Conservation (phyloP, 179 eudicot genomes). For the Spinacia oleracea region DNA sequence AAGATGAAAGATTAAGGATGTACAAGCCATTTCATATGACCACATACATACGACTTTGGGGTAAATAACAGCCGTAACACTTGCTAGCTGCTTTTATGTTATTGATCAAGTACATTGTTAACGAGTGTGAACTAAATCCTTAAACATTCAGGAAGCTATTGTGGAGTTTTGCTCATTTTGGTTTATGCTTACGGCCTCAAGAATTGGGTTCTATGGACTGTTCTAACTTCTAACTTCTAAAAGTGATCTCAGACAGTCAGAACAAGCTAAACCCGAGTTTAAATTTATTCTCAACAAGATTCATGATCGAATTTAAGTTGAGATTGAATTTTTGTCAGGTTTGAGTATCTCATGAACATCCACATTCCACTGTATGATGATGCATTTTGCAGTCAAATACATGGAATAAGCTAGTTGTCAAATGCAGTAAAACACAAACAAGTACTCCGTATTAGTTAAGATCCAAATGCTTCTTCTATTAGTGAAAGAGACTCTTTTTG, state of each 20-base stretch:
- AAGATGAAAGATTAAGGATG: not conserved
- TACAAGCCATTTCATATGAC: not conserved
- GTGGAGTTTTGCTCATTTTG: not conserved
- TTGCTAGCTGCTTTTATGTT: not conserved
- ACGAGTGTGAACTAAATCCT: not conserved
- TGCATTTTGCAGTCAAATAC: too few species aligned
- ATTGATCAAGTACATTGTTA: not conserved
- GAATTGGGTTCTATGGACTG: not conserved
- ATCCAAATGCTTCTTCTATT: too few species aligned
- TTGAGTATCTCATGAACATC: too few species aligned
- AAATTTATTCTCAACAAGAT: not conserved
- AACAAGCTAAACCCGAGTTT: not conserved
- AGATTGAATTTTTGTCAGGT: too few species aligned
- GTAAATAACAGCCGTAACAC: too few species aligned
- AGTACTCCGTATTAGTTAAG: too few species aligned
- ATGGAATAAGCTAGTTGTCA: too few species aligned
- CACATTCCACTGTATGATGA: too few species aligned
- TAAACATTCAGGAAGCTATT: not conserved
- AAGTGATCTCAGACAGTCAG: not conserved
- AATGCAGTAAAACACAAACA: too few species aligned
- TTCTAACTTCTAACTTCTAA: too few species aligned
- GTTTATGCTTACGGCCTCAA: not conserved
- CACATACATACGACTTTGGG: not conserved
- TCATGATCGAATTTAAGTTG: not conserved
- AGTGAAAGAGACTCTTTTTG: too few species aligned